Conservation (phyloP, 2,329 filamentous ascomycete genomes). For the Chaetomium globosum region DNA sequence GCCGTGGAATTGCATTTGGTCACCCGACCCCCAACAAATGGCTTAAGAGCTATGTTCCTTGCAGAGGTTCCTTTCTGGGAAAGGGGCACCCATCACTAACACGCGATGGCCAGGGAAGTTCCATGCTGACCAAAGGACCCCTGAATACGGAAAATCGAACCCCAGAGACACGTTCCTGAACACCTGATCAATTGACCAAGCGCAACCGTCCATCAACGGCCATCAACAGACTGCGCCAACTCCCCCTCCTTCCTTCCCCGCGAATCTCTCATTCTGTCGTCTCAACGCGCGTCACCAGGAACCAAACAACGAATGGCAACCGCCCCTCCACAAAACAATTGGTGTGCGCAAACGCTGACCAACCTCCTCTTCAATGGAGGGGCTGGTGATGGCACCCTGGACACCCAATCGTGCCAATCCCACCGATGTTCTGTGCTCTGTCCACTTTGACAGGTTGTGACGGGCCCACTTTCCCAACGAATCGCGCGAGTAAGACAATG, state of each 20-base stretch:
- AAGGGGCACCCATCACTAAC: background rate
- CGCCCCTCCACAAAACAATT: conserved; percentile 21
- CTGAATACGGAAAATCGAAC: background rate
- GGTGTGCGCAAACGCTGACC: conserved; percentile 10
- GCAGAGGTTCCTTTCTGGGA: background rate
- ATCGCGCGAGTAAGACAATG: conserved; percentile 35
- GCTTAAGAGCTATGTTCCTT: background rate
- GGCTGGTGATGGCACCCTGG: conserved; percentile 28
- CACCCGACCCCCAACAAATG: background rate
- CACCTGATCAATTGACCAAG: background rate
- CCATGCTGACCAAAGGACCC: conserved; percentile 16
- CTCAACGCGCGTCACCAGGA: conserved; percentile 20
- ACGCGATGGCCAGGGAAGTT: background rate
- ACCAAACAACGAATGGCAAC: conserved; percentile 24
- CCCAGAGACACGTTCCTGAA: background rate
- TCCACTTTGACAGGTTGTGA: conserved; percentile 39
- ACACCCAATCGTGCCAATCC: conserved; percentile 37
- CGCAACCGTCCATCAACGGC: background rate
- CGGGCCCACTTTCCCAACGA: conserved; percentile 34
- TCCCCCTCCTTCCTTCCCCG: background rate
- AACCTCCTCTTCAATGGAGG: conserved; percentile 12
- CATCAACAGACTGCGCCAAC: background rate
- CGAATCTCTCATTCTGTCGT: conserved; percentile 5
- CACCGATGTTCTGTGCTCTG: conserved; percentile 39
- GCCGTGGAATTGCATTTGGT: background rate